Percentiles rank a stretch among this genome's conserved stretches.
Conservation (phyloP, 2,329 filamentous ascomycete genomes). For the Claviceps sp. region DNA sequence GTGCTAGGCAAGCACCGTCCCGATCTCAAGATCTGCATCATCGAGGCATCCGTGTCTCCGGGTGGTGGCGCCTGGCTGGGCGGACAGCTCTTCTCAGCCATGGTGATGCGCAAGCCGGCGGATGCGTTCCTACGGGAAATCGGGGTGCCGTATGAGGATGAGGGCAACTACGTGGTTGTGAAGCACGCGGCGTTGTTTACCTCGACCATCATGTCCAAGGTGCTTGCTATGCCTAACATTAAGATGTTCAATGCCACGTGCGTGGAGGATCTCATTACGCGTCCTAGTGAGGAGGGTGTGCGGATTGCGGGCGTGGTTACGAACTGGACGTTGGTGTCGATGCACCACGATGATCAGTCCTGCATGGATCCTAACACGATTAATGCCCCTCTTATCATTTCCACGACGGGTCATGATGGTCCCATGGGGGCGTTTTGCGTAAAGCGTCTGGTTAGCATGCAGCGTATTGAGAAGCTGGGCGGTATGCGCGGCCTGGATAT, state of each 20-base stretch:
- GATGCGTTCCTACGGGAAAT: constrained; percentile 72
- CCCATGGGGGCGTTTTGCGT: constrained; percentile 85
- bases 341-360: constrained; percentile 78
- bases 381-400: constrained; percentile 79
- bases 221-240: constrained; percentile 74
- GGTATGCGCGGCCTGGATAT: constrained; percentile 92
- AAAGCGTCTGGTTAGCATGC: constrained; percentile 85
- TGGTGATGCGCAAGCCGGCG: constrained; percentile 90
- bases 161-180: constrained; percentile 79
- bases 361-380: constrained; percentile 98
- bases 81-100: constrained; percentile 86
- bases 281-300: constrained; percentile 42
- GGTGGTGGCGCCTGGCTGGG: constrained; percentile 87
- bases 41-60: constrained; percentile 78
- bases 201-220: constrained; percentile 70
- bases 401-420: constrained; percentile 80
- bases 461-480: constrained; percentile 66
- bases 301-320: constrained; percentile 82
- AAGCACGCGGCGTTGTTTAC: constrained; percentile 92
- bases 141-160: constrained; percentile 76
- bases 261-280: constrained; percentile 86
- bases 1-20: constrained; percentile 71
- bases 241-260: constrained; percentile 94
- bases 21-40: constrained; percentile 81
- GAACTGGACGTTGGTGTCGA: constrained; percentile 86